Evolutionary conservation across 179 eudicot genomes (phyloP).

Genomic region (Actinidia arguta): DNA sequence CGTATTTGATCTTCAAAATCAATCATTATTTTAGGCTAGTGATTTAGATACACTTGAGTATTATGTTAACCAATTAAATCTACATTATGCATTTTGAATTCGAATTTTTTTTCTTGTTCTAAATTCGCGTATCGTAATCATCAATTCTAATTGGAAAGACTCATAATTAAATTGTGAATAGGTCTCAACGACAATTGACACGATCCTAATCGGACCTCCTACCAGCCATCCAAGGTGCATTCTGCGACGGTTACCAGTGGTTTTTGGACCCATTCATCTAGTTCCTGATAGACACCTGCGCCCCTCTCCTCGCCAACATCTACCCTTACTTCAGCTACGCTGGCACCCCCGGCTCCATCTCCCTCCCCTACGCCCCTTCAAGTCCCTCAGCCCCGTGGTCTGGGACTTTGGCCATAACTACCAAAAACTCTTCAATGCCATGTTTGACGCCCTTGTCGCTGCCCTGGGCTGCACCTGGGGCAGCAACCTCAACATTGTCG

Average conservation of each 20-base stretch:
- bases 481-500: too few relatives aligned
- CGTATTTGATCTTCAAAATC: too few relatives aligned
- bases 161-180: background rate
- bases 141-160: background rate
- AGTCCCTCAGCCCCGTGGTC: slow-evolving; percentile 21
- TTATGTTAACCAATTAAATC: too few relatives aligned
- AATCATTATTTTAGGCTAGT: too few relatives aligned
- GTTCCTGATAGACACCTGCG: slow-evolving; percentile 9
- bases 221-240: slow-evolving; percentile 34
- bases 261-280: slow-evolving; percentile 29
- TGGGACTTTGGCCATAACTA: slow-evolving; percentile 19
- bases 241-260: slow-evolving; percentile 9
- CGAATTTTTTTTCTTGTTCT: background rate
- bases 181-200: slow-evolving; percentile 35
- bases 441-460: slow-evolving; percentile 34
- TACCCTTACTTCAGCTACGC: slow-evolving; percentile 35
- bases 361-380: slow-evolving; percentile 32
- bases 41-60: too few relatives aligned
- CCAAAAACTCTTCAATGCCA: slow-evolving; percentile 35
- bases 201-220: slow-evolving; percentile 25
- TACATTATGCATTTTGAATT: too few relatives aligned
- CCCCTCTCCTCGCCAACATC: slow-evolving; percentile 30
- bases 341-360: slow-evolving; percentile 12
- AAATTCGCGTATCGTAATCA: background rate
- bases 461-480: slow-evolving; percentile 34